Evolutionary conservation across 164 flowering plant genomes (phyloP), one percentile per base, ranked within the genome.

Genomic region (Malania oleifera): DNA sequence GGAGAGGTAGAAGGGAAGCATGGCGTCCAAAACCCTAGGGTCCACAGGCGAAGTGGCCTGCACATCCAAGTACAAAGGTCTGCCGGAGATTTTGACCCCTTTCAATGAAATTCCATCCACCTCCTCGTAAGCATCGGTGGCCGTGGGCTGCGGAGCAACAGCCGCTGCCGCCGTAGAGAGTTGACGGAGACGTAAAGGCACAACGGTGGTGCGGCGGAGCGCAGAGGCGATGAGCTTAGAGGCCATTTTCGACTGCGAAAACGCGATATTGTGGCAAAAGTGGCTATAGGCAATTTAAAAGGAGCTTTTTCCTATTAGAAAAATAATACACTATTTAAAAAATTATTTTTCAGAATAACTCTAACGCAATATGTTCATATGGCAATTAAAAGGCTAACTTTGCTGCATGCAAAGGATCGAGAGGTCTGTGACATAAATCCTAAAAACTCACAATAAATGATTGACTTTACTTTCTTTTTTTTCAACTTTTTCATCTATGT

Each of bases 21-120:
- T 90, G 20, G 85, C 80, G 54, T 93, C 99, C 12, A 90, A 70
- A 20, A 86, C 96, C 25, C 99, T 67, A 8, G 99, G 99, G 64
- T 93, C 99, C 26, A 90, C 87, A 0, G 99, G 99, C 0, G 96
- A 74, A 0, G 99, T 88, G 1, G 97, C 96, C 53, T 93, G 99
- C 89, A 93, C 79, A 56, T 93, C 97, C 7, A 90, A 85, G 67
- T 93, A 90, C 12, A 93, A 83, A 0, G 97, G 99, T 11, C 97
- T 57, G 5, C 91, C 96, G 4, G 83, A 71, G 60, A 93, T 83
- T 57, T 77, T 80, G 13, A 93, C 91, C 7, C 98, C 98, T 65
- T 93, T 90, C 75, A 92, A 74, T 15, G 82, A 23, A 12, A 88
- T 66, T 3, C 63, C 80, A 2, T 53, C 59, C 0, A 61, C 4